phyloP scores from a whole-genome alignment of 73 alveolate genomes.

The Strombidium stylifer region DNA sequence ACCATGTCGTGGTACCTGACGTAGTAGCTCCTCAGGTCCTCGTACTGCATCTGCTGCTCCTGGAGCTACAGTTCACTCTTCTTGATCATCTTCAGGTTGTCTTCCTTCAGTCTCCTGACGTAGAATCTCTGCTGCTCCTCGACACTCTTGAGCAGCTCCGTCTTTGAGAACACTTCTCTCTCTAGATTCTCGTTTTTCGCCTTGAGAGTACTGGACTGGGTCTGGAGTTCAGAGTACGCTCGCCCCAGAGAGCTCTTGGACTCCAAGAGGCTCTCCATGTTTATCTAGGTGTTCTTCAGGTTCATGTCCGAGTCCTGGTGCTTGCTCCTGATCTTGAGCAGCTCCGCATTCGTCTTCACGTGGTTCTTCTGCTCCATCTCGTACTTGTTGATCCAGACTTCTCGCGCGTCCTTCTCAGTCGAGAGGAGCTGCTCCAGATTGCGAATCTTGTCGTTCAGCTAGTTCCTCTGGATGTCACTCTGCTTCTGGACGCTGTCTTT shows the following conservation, averaged over 20 bases:
- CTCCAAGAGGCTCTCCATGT: neutral
- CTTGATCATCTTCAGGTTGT: neutral
- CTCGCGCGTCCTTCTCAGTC: constrained; percentile 51
- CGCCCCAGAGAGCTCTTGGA: neutral
- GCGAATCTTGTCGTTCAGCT: constrained; percentile 25
- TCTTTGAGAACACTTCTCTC: constrained; percentile 34
- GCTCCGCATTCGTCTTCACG: constrained; percentile 20
- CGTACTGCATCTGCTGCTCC: constrained; percentile 18
- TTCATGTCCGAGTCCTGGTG: constrained; percentile 14
- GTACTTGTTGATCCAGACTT: constrained; percentile 38
- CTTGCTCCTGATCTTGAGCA: constrained; percentile 7
- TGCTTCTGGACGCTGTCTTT: constrained; percentile 10
- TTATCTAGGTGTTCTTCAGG: constrained; percentile 16
- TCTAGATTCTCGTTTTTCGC: constrained; percentile 25
- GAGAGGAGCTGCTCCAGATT: constrained; percentile 32
- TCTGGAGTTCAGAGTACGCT: constrained; percentile 7
- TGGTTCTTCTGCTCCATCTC: constrained; percentile 40
- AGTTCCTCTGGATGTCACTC: constrained; percentile 27
- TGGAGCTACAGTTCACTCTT: neutral
- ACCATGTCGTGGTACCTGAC: constrained; percentile 1
- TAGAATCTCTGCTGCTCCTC: constrained; percentile 29
- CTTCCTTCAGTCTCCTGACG: constrained; percentile 21
- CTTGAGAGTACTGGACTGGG: neutral
- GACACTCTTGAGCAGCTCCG: constrained; percentile 32
- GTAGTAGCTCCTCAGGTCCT: constrained; percentile 33